Conservation (phyloP, 768 basidiomycete species). For the Suillus subalutaceus region DNA sequence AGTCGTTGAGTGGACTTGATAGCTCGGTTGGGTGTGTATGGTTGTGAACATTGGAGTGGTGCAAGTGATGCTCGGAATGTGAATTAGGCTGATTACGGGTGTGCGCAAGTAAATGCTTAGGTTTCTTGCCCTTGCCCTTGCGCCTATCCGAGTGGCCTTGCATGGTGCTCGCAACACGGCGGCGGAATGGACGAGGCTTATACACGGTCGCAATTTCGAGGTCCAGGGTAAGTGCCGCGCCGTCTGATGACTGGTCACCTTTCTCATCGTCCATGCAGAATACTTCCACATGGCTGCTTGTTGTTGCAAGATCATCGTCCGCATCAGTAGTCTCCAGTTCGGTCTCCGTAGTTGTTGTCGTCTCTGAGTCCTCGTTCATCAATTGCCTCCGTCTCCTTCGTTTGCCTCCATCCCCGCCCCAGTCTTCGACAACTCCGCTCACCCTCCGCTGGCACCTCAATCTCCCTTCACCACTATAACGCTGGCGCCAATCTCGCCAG, state of each 20-base stretch:
- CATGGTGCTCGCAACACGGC: slow-evolving; percentile 34
- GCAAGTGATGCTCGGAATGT: slow-evolving; percentile 7
- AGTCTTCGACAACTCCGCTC: slow-evolving; percentile 37
- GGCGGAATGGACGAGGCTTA: slow-evolving; percentile 71
- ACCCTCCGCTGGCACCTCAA: slow-evolving; percentile 70
- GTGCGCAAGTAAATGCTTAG: slow-evolving; percentile 29
- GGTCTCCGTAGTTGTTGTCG: slow-evolving; percentile 42
- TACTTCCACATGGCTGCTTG: slow-evolving; percentile 30
- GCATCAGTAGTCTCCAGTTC: slow-evolving; percentile 40
- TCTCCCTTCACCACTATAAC: slow-evolving; percentile 91
- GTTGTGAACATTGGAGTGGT: slow-evolving; percentile 3
- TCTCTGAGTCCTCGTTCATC: slow-evolving; percentile 28
- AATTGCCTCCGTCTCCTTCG: slow-evolving; percentile 39
- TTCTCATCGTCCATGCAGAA: slow-evolving; percentile 53
- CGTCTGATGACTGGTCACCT: slow-evolving; percentile 37
- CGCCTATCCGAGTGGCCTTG: slow-evolving; percentile 15
- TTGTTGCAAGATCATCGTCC: slow-evolving; percentile 28
- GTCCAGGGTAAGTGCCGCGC: slow-evolving; percentile 45
- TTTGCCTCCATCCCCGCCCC: slow-evolving; percentile 30
- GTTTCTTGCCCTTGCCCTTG: slow-evolving; percentile 33
- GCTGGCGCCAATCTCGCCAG: slow-evolving; percentile 89
- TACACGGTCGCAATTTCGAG: slow-evolving; percentile 74
- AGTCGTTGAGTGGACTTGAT: slow-evolving; percentile 10
- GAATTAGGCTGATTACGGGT: slow-evolving; percentile 23
- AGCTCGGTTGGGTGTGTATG: neutral